phyloP scores from a whole-genome alignment of 2,329 filamentous ascomycete species.

The Cladosporium sp. region DNA sequence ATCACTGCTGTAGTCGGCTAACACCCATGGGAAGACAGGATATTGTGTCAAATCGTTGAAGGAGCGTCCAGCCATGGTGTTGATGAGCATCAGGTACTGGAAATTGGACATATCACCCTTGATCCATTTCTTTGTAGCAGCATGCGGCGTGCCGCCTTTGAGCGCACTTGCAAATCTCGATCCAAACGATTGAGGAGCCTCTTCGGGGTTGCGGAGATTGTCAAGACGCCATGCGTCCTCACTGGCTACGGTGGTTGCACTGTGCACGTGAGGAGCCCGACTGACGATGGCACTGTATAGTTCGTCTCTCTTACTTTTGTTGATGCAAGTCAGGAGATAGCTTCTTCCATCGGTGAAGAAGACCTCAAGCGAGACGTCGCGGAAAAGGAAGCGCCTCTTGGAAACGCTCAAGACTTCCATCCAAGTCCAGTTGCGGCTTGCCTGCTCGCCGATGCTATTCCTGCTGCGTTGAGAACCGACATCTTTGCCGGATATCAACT shows the following conservation, averaged over 20 bases:
- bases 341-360: conserved; percentile 97
- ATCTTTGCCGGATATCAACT: conserved; percentile 82
- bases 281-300: conserved; percentile 70
- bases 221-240: conserved; percentile 94
- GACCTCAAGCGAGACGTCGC: conserved; percentile 92
- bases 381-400: conserved; percentile 90
- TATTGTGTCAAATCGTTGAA: conserved; percentile 99
- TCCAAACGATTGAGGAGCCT: conserved; percentile 65
- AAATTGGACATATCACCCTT: conserved; percentile 97
- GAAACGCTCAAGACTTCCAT: conserved; percentile 91
- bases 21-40: conserved; percentile 94
- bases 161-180: conserved; percentile 92
- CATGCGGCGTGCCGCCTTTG: conserved; percentile 74
- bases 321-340: conserved; percentile 84
- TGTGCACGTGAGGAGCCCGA: conserved; percentile 71
- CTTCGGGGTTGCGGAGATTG: conserved; percentile 66
- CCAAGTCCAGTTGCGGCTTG: conserved; percentile 90
- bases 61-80: conserved; percentile 92
- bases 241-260: conserved; percentile 58
- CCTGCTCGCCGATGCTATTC: conserved; percentile 58
- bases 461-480: conserved; percentile 52
- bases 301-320: conserved; percentile 69
- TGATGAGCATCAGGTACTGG: conserved; percentile 97
- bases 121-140: conserved; percentile 84
- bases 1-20: conserved; percentile 93